Base-by-base conservation (phyloP, 108 stramenopile species). In the Nitzschia palea region DNA sequence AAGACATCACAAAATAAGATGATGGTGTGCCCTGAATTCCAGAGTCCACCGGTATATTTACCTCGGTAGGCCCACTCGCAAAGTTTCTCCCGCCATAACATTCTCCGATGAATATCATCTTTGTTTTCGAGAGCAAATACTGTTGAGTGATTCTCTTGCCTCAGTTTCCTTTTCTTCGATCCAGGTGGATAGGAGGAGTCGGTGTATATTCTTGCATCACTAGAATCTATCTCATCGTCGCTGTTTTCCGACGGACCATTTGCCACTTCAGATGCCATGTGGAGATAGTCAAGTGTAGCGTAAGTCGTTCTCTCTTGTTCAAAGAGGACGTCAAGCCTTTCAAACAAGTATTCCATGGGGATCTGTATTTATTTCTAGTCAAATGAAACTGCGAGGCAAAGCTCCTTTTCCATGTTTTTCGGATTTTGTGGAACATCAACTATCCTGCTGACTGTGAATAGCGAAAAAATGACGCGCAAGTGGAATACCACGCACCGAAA, bases 11-110 rank as follows among this genome's bases (percentile, higher is more conserved):
- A 32, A 17, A 33, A n/a, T 1, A n/a, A 5, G 30, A 26, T 12
- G 25, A 29, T 26, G 28, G 55, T 29, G 6, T 55, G n/a, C 23
- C 18, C 5, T 29, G 14, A 42, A 14, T 12, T 42, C 14, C 14
- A 14, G 50, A 51, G 18, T 30, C 0, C 56, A 57, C 18, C 18
- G 17, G 17, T 31, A 33, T 22, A 47, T 67, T 68, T 32, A 76
- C 74, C 70, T 37, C 67, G 58, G 48, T 71, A 78, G 26, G 58
- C 55, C 77, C 77, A 78, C 42, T 71, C 66, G 53, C 77, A 78
- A 18, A 78, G 74, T 26, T 72, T 73, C 28, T 78, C 71, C 0
- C 86, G 67, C 58, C 86, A 88, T 26, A 54, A 18, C 15, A 62
- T 23, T 30, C 37, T 37, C 28, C 55, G 57, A 31, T 30, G 4